Conservation (phyloP, 2,329 filamentous ascomycete species). For the Arthroderma uncinatum region DNA sequence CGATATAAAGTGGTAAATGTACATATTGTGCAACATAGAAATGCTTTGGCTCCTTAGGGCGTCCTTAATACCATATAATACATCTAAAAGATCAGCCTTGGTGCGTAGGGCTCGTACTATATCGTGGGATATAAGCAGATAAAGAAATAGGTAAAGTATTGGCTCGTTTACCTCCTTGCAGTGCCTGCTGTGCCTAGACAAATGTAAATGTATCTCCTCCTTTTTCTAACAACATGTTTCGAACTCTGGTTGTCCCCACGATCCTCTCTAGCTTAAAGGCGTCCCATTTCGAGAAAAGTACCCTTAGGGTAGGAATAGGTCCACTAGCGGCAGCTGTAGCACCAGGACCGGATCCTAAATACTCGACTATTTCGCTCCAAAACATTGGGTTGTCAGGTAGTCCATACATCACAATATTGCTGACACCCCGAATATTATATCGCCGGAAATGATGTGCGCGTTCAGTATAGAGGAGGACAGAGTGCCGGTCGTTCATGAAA, state of each 20-base stretch:
- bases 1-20: too few relatives aligned
- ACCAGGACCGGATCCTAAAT: conserved; percentile 30
- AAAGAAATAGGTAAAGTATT: too few relatives aligned
- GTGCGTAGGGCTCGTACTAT: too few relatives aligned
- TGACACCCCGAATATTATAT: conserved; percentile 71
- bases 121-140: background rate
- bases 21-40: too few relatives aligned
- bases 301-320: conserved; percentile 45
- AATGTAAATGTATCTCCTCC: conserved; percentile 90
- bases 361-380: conserved; percentile 34
- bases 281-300: conserved; percentile 80
- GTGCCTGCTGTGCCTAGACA: conserved; percentile 43
- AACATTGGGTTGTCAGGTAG: conserved; percentile 70
- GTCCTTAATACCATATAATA: too few relatives aligned
- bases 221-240: conserved; percentile 70
- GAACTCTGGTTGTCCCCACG: conserved; percentile 68
- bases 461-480: conserved; percentile 80
- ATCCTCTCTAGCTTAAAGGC: conserved; percentile 77
- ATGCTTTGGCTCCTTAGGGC: too few relatives aligned
- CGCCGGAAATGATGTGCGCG: conserved; percentile 93
- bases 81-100: too few relatives aligned
- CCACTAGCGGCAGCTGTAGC: conserved; percentile 46
- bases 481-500: conserved; percentile 72
- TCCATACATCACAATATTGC: conserved; percentile 76
- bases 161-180: background rate